A percentile compares a stretch with the other conserved stretches of the same genome.
Evolutionary conservation across 805 yeast genomes (phyloP).

Genomic region (Myxozyma vanderwaltii): DNA sequence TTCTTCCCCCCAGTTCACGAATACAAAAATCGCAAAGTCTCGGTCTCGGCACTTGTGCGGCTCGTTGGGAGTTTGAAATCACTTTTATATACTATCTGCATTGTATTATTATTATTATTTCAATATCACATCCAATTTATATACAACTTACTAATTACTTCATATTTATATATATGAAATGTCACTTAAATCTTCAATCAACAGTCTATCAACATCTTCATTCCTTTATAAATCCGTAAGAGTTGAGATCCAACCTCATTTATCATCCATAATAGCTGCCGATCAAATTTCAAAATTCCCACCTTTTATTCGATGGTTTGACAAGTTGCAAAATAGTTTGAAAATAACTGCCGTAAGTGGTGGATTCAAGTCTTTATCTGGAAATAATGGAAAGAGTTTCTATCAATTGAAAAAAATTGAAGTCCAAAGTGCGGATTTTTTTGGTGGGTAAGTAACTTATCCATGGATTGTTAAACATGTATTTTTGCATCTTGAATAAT

Average conservation of each 20-base stretch:
- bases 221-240: conserved; percentile 23
- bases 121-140: neutral
- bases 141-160: neutral
- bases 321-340: conserved; percentile 11
- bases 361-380: neutral
- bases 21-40: neutral
- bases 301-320: conserved; percentile 27
- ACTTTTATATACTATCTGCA: too few species aligned
- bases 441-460: conserved; percentile 23
- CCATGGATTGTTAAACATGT: too few species aligned
- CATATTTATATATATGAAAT: neutral
- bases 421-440: conserved; percentile 36
- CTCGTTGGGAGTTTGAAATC: conserved; percentile 8
- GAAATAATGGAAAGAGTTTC: neutral
- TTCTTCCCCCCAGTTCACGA: too few species aligned
- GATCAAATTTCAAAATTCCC: conserved; percentile 18
- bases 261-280: conserved; percentile 8
- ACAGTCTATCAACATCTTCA: neutral
- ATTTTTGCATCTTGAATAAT: too few species aligned
- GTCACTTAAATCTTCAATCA: neutral
- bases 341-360: conserved; percentile 22
- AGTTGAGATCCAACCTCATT: conserved; percentile 18
- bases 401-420: conserved; percentile 30
- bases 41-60: too few species aligned
- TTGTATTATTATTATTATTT: too few species aligned